A percentile compares a stretch with the other conserved stretches of the same genome.
These are phyloP conservation scores for Cryptosporidium muris DNA, from an alignment of 169 alveolate species.

Conservation along the genomic window DNA sequence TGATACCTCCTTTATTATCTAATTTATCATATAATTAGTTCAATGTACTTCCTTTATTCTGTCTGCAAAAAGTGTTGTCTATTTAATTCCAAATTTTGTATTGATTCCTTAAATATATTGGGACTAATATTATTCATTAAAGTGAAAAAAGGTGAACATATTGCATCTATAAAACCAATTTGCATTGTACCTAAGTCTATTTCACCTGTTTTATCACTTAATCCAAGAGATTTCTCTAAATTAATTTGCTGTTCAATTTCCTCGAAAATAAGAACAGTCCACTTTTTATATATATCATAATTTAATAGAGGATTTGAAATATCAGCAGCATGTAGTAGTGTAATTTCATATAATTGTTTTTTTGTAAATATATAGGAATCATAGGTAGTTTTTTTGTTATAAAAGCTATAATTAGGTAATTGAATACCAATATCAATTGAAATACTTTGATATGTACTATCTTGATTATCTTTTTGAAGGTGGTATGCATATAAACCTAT, in stretches of 20 bases:
- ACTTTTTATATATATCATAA: slow-evolving; percentile 17
- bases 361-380: neutral
- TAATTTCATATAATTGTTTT: slow-evolving; percentile 6
- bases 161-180: neutral
- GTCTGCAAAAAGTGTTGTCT: too few relatives aligned
- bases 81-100: slow-evolving; percentile 2
- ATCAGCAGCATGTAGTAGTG: slow-evolving; percentile 40
- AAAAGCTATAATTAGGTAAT: too few relatives aligned
- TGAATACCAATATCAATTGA: neutral
- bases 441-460: too few relatives aligned
- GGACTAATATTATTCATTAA: slow-evolving; percentile 16
- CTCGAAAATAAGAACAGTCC: slow-evolving; percentile 37
- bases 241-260: slow-evolving; percentile 30
- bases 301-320: slow-evolving; percentile 61
- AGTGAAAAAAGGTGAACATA: slow-evolving; percentile 27
- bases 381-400: too few relatives aligned
- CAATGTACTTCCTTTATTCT: too few relatives aligned
- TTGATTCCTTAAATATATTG: slow-evolving; percentile 31
- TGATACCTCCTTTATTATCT: too few relatives aligned
- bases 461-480: neutral
- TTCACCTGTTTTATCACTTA: neutral
- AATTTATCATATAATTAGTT: too few relatives aligned
- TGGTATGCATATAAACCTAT: neutral
- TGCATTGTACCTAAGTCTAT: neutral
- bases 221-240: neutral